Percentiles rank a stretch among this genome's conserved stretches.
These are phyloP conservation scores for Fennellomyces sp. DNA, from an alignment of 371 early-diverging fungal species.

Conservation along the genomic window DNA sequence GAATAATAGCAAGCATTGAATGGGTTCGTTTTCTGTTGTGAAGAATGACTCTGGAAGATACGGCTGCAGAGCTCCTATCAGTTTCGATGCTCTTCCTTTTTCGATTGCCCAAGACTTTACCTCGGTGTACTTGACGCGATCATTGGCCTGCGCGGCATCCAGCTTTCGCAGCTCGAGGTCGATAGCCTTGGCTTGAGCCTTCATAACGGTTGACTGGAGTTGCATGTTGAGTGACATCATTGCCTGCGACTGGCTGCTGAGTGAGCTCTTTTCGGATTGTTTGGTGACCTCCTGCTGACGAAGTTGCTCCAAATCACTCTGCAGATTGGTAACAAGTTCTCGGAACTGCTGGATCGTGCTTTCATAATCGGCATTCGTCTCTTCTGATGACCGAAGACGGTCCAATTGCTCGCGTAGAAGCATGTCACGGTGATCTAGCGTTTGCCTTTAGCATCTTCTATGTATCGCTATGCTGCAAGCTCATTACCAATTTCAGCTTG, in stretches of 20 bases:
- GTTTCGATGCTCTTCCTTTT: background rate
- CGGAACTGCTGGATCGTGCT: conserved; percentile 86
- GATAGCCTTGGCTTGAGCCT: conserved; percentile 86
- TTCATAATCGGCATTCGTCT: conserved; percentile 85
- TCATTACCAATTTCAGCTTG: conserved; percentile 77
- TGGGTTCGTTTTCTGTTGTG: conserved; percentile 78
- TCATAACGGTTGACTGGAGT: conserved; percentile 80
- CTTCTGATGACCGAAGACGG: conserved; percentile 70
- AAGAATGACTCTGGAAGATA: conserved; percentile 88
- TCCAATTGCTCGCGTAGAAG: conserved; percentile 65
- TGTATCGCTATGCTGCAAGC: background rate
- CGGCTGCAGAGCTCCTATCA: conserved; percentile 50
- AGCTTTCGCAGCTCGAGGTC: conserved; percentile 88
- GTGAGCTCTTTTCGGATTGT: conserved; percentile 49
- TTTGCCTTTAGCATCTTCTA: background rate
- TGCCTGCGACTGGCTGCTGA: conserved; percentile 79
- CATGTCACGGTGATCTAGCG: conserved; percentile 66
- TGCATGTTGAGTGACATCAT: conserved; percentile 85
- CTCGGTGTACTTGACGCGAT: conserved; percentile 70
- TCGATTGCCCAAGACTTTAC: background rate
- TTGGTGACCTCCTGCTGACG: conserved; percentile 65
- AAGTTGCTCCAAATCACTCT: conserved; percentile 72
- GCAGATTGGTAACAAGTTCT: conserved; percentile 77
- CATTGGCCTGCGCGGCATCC: conserved; percentile 82
- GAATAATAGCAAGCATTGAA: conserved; percentile 74